Base-by-base conservation (phyloP, 768 basidiomycete genomes). In the Clitopilus hobsonii region DNA sequence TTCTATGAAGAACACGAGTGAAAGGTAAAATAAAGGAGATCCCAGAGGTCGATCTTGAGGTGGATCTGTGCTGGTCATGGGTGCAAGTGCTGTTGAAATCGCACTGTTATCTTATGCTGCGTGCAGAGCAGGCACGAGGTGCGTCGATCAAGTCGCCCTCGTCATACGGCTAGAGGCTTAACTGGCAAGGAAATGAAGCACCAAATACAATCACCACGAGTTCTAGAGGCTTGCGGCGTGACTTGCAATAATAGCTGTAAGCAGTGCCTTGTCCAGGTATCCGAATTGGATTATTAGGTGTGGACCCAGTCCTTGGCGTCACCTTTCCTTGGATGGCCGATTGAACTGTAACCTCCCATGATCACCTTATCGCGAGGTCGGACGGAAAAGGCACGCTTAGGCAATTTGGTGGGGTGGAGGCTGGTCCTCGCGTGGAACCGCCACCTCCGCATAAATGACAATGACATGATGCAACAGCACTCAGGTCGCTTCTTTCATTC, bases 361-460 rank as follows among this genome's bases (percentile, higher is more conserved):
- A 48, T 48, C 47, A 50, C 23, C 49, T 25, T 50, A 30, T 50
- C 49, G 29, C 29, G 25, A 30, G n/a, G 11, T 27, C 14, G 16
- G 49, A 14, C 25, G 27, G 14, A 11, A 13, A 30, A 30, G 29
- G 49, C 49, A 50, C 25, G 25, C 25, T 5, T 20, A 27, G 27
- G 23, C 29, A 50, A 27, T 27, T 27, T 30, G 49, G 23, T 50
- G 29, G 49, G 49, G 49, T 50, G n/a, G 27, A 25, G 49, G n/a
- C n/a, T 27, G 24, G n/a, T 50, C 26, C 26, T 27, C 29, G n/a
- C 29, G 11, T 27, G 14, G 26, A 26, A 27, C 29, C 49, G 49
- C 49, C 49, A 30, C 49, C 49, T 50, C 49, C 49, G 25, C 49
- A 50, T 50, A 25, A 50, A 18, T 25, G 16, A 18, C 41, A 50